phyloP scores from a whole-genome alignment of 1,284 basidiomycete species.

The Moesziomyces sp. region DNA sequence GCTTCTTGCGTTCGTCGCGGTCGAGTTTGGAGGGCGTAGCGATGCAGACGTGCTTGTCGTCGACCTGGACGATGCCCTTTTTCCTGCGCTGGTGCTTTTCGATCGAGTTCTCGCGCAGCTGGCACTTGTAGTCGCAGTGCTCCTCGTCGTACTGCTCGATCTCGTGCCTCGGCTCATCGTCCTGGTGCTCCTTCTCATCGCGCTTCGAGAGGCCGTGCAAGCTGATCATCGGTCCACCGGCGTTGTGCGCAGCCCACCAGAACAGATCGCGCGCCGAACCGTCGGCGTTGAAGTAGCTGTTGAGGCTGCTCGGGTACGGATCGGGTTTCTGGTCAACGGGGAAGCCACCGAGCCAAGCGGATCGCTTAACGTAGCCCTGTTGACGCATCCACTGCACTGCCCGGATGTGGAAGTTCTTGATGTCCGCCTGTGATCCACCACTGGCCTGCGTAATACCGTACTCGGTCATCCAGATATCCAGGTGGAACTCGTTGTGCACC shows the following conservation, averaged over 20 bases:
- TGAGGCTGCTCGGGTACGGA: slow-evolving; percentile 49
- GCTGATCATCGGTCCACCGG: slow-evolving; percentile 15
- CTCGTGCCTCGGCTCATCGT: slow-evolving; percentile 7
- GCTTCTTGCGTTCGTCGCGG: slow-evolving; percentile 24
- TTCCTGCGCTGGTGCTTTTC: slow-evolving; percentile 38
- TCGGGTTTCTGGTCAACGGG: slow-evolving; percentile 56
- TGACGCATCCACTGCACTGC: slow-evolving; percentile 52
- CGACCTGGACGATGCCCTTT: slow-evolving; percentile 30
- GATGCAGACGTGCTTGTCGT: slow-evolving; percentile 34
- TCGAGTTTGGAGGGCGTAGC: slow-evolving; percentile 33
- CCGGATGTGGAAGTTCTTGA: slow-evolving; percentile 49
- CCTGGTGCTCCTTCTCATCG: slow-evolving; percentile 9
- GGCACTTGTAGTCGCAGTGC: slow-evolving; percentile 49
- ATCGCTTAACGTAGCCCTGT: slow-evolving; percentile 54
- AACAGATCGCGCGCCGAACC: slow-evolving; percentile 31
- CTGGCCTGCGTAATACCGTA: slow-evolving; percentile 57
- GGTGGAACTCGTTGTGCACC: slow-evolving; percentile 42
- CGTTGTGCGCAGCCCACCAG: slow-evolving; percentile 23
- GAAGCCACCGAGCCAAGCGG: slow-evolving; percentile 62
- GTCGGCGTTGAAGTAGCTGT: slow-evolving; percentile 57
- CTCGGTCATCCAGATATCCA: slow-evolving; percentile 65
- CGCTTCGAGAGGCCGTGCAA: slow-evolving; percentile 20
- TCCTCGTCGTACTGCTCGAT: slow-evolving; percentile 40
- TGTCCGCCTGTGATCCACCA: slow-evolving; percentile 36
- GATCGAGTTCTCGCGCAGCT: slow-evolving; percentile 27